Conservation (phyloP, 768 basidiomycete genomes). For the Sporobolomyces pararoseus region DNA sequence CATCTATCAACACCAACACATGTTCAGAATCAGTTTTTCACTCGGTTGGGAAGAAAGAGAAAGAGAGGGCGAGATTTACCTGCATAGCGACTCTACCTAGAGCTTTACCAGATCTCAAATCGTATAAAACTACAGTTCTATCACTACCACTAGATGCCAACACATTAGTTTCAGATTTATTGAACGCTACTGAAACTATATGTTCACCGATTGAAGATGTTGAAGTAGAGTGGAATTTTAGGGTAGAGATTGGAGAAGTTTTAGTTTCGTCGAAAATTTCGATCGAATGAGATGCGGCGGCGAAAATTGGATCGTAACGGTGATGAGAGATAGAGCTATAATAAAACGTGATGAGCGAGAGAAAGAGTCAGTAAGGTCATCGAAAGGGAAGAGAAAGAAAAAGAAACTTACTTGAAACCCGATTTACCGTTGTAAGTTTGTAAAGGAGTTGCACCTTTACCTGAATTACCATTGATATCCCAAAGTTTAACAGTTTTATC, state of each 20-base stretch:
- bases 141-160: constrained; percentile 94
- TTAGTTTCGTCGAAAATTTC: constrained; percentile 98
- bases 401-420: constrained; percentile 72
- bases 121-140: constrained; percentile 91
- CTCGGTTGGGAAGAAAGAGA: background rate
- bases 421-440: constrained; percentile 78
- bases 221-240: constrained; percentile 57
- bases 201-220: constrained; percentile 84
- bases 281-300: constrained; percentile 85
- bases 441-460: constrained; percentile 56
- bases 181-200: constrained; percentile 81
- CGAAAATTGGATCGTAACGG: constrained; percentile 79
- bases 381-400: background rate
- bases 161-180: constrained; percentile 86
- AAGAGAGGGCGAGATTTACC: constrained; percentile 51
- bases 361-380: constrained; percentile 7
- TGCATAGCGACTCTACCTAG: constrained; percentile 87
- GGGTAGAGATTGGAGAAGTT: constrained; percentile 48
- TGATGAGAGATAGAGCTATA: constrained; percentile 84
- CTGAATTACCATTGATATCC: constrained; percentile 53
- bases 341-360: no score
- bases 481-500: constrained; percentile 81
- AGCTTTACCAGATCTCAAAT: constrained; percentile 93
- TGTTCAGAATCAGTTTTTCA: background rate
- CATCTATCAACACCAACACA: constrained; percentile 56